Conservation (phyloP, 768 basidiomycete genomes). For the Chalciporus piperatus region DNA sequence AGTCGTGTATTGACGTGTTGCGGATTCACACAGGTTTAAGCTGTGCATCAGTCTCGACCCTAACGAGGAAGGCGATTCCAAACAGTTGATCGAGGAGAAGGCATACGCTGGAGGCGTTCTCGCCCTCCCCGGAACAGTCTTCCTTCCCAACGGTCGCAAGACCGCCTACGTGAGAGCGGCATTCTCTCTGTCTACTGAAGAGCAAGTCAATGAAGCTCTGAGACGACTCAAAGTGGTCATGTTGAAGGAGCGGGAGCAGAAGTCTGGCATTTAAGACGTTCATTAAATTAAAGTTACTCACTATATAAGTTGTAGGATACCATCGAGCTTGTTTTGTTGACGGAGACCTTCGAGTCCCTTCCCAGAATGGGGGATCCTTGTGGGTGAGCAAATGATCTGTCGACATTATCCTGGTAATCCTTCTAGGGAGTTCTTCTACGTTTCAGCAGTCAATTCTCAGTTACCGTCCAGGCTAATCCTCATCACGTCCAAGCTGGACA, state of each 20-base stretch:
- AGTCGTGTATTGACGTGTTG: slow-evolving; percentile 17
- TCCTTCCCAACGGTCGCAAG: slow-evolving; percentile 68
- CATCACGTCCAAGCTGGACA: too few relatives aligned
- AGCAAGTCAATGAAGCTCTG: slow-evolving; percentile 74
- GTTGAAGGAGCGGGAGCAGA: slow-evolving; percentile 21
- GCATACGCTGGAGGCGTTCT: slow-evolving; percentile 82
- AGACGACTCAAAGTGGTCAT: slow-evolving; percentile 50
- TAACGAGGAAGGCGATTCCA: slow-evolving; percentile 60
- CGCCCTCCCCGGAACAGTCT: slow-evolving; percentile 84
- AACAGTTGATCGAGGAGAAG: slow-evolving; percentile 64
- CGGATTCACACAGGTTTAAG: slow-evolving; percentile 56
- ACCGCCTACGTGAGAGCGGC: slow-evolving; percentile 78
- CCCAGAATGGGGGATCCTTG: too few relatives aligned
- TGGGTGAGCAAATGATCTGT: too few relatives aligned
- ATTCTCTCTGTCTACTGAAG: slow-evolving; percentile 67
- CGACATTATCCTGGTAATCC: too few relatives aligned
- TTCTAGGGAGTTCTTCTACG: too few relatives aligned
- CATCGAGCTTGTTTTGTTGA: neutral
- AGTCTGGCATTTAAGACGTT: neutral
- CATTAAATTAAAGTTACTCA: neutral
- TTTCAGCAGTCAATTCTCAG: too few relatives aligned
- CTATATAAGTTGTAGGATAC: slow-evolving; percentile 8
- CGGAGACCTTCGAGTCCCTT: neutral
- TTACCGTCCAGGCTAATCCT: too few relatives aligned
- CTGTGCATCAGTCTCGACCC: slow-evolving; percentile 43